These are phyloP conservation scores for Euptelea pleiosperma DNA, from an alignment of 164 flowering plant genomes.

Conservation along the genomic window DNA sequence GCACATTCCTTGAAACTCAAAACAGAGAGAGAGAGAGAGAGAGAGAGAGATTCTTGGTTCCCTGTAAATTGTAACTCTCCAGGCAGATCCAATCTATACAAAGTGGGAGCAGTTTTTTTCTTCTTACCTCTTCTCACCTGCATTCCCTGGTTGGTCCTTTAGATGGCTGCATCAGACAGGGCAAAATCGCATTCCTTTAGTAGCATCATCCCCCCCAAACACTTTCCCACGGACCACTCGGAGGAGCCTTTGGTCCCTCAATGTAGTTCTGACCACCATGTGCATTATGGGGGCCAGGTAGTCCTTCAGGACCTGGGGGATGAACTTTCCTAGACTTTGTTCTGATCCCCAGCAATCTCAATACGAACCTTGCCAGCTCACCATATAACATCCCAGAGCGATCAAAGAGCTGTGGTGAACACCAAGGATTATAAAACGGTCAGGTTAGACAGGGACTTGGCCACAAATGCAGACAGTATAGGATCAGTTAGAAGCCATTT, in stretches of 20 bases:
- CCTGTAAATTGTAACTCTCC: neutral
- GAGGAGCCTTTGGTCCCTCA: constrained; percentile 64
- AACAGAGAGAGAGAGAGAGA: neutral
- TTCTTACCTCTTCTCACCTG: neutral
- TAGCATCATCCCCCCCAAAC: constrained; percentile 48
- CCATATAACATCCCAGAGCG: constrained; percentile 81
- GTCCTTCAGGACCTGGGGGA: constrained; percentile 45
- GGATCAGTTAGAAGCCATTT: no score
- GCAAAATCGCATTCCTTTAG: constrained; percentile 1
- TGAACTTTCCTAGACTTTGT: constrained; percentile 57
- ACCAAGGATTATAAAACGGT: neutral
- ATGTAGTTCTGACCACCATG: constrained; percentile 37
- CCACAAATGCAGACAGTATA: no score
- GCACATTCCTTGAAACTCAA: neutral
- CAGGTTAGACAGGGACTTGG: no score
- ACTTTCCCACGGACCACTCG: constrained; percentile 60
- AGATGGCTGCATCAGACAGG: neutral
- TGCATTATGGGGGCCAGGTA: constrained; percentile 39
- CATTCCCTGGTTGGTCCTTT: neutral
- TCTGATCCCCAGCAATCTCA: constrained; percentile 71
- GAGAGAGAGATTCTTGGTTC: neutral
- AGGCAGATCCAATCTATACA: neutral
- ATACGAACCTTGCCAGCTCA: constrained; percentile 90
- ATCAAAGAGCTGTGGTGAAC: constrained; percentile 71
- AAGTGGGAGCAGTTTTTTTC: neutral